Conservation (phyloP, 2,329 filamentous ascomycete species). For the Penicillium sp. region DNA sequence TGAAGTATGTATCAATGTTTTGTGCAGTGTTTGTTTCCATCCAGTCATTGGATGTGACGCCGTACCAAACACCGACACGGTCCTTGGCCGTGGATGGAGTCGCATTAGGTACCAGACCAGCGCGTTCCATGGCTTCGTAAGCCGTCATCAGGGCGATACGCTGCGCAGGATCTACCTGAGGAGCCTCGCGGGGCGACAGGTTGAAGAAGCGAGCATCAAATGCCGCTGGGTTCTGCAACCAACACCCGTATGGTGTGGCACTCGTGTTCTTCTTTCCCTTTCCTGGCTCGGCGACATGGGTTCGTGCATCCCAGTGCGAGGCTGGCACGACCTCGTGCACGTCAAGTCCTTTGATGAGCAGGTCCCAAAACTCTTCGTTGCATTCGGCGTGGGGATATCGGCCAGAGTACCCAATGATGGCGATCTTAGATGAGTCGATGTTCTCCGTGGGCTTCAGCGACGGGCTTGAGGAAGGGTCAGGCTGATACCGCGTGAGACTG, state of each 20-base stretch:
- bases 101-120: conserved; percentile 71
- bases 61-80: conserved; percentile 71
- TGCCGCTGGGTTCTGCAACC: conserved; percentile 43
- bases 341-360: conserved; percentile 43
- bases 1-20: conserved; percentile 51
- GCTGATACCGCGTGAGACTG: background rate
- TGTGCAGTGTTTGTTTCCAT: conserved; percentile 62
- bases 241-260: conserved; percentile 44
- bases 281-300: conserved; percentile 43
- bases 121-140: conserved; percentile 80
- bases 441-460: background rate
- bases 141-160: conserved; percentile 76
- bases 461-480: background rate
- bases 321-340: conserved; percentile 24
- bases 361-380: conserved; percentile 44
- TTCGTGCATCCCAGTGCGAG: conserved; percentile 38
- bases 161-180: conserved; percentile 80
- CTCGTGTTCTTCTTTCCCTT: conserved; percentile 40
- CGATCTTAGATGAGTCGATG: conserved; percentile 6
- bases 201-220: conserved; percentile 52
- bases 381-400: conserved; percentile 25
- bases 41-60: conserved; percentile 69
- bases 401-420: conserved; percentile 19
- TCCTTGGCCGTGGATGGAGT: conserved; percentile 44
- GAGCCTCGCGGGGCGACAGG: conserved; percentile 70